These are phyloP conservation scores for Leishmania turanica DNA, from an alignment of 208 protist genomes.

Conservation along the genomic window DNA sequence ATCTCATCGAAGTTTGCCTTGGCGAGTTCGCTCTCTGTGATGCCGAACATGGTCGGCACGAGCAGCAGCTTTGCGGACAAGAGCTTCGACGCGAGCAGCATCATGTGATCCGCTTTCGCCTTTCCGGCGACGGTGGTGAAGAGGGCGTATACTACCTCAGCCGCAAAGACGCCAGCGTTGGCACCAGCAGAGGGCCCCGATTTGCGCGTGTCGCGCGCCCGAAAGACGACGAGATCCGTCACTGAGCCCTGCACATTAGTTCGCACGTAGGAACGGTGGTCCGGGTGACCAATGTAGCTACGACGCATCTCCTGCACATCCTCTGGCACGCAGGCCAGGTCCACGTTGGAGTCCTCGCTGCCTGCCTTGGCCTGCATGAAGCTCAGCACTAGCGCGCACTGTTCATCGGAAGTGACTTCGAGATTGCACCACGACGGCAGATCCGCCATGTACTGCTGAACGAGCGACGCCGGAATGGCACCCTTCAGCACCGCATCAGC, in stretches of 20 bases:
- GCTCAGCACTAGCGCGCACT: slow-evolving; percentile 23
- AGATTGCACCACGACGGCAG: slow-evolving; percentile 30
- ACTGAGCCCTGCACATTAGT: slow-evolving; percentile 11
- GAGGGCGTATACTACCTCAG: slow-evolving; percentile 65
- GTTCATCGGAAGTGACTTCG: slow-evolving; percentile 20
- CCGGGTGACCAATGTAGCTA: slow-evolving; percentile 37
- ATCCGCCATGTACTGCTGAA: slow-evolving; percentile 29
- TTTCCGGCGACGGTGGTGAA: slow-evolving; percentile 57
- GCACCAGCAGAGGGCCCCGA: background rate
- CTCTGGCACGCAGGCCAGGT: slow-evolving; percentile 38
- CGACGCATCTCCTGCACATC: slow-evolving; percentile 37
- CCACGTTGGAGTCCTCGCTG: slow-evolving; percentile 45
- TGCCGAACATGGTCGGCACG: slow-evolving; percentile 74
- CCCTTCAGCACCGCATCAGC: slow-evolving; percentile 72
- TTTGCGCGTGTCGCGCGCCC: slow-evolving; percentile 36
- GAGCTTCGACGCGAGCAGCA: slow-evolving; percentile 55
- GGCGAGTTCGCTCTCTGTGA: slow-evolving; percentile 80
- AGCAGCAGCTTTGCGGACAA: slow-evolving; percentile 61
- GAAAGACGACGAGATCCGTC: slow-evolving; percentile 73
- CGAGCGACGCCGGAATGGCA: slow-evolving; percentile 41
- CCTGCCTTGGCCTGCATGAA: slow-evolving; percentile 47
- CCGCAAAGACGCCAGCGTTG: slow-evolving; percentile 13
- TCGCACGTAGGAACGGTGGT: slow-evolving; percentile 27
- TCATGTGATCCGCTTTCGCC: slow-evolving; percentile 70
- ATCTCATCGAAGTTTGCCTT: slow-evolving; percentile 83